Conservation (phyloP, 768 basidiomycete species). For the Rhodosporidiobolus sp. region DNA sequence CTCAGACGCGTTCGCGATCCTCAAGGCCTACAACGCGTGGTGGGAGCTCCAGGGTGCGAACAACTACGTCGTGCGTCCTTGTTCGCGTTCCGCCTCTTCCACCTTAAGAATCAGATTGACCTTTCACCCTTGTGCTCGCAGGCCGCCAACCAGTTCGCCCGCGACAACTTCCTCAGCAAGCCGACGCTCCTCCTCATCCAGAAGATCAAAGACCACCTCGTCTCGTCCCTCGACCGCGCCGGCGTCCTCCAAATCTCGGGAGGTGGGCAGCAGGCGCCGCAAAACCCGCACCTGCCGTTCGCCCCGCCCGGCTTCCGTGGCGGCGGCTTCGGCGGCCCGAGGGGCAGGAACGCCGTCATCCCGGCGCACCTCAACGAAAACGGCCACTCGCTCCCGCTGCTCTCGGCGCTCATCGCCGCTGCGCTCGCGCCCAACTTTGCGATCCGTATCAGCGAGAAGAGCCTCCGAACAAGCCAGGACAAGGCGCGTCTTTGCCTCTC, state of each 20-base stretch:
- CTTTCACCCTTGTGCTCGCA: background rate
- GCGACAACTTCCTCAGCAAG: slow-evolving; percentile 82
- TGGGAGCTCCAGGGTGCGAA: slow-evolving; percentile 65
- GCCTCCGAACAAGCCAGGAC: slow-evolving; percentile 70
- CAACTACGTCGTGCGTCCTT: slow-evolving; percentile 53
- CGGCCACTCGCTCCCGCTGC: slow-evolving; percentile 67
- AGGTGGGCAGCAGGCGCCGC: slow-evolving; percentile 54
- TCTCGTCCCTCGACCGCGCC: slow-evolving; percentile 70
- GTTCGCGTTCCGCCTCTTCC: background rate
- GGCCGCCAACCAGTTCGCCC: slow-evolving; percentile 69
- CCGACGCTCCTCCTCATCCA: slow-evolving; percentile 77
- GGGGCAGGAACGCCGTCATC: slow-evolving; percentile 50
- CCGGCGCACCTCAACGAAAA: slow-evolving; percentile 70
- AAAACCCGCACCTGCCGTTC: too few relatives aligned
- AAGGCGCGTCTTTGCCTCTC: slow-evolving; percentile 53
- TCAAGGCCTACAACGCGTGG: slow-evolving; percentile 81
- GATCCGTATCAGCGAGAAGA: slow-evolving; percentile 64
- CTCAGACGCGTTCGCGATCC: slow-evolving; percentile 75
- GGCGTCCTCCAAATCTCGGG: slow-evolving; percentile 80
- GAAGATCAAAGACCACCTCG: slow-evolving; percentile 72
- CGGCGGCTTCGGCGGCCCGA: slow-evolving; percentile 9
- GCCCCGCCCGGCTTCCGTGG: slow-evolving; percentile 26
- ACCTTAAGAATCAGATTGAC: background rate
- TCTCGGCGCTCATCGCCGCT: slow-evolving; percentile 77
- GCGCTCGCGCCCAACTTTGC: slow-evolving; percentile 90